Percentiles rank a stretch among this genome's conserved stretches.
Evolutionary conservation across 352 stramenopile species (phyloP).

Genomic region (Globisporangium uncinulatum): DNA sequence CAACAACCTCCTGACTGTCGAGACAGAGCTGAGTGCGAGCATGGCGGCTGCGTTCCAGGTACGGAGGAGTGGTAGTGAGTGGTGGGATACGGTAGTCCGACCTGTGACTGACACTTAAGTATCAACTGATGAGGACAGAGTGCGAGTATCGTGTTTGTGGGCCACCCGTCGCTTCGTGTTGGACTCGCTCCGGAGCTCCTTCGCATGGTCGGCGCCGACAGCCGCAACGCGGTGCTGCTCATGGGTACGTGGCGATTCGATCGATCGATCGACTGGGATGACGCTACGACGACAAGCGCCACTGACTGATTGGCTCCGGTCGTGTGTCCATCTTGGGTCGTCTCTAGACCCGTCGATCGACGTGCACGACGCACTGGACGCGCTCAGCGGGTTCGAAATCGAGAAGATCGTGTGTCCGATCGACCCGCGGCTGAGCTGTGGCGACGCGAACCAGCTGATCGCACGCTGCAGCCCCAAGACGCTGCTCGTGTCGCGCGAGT

Average conservation of each 20-base stretch:
- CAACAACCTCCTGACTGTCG: constrained; percentile 42
- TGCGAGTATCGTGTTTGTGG: constrained; percentile 72
- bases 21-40: constrained; percentile 32
- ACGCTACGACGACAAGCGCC: background rate
- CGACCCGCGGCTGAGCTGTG: constrained; percentile 73
- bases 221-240: constrained; percentile 61
- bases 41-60: constrained; percentile 58
- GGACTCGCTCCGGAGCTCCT: constrained; percentile 48
- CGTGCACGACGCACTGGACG: constrained; percentile 35
- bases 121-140: constrained; percentile 21
- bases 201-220: constrained; percentile 48
- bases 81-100: too few species aligned
- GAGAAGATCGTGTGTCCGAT: constrained; percentile 79
- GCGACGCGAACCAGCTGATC: constrained; percentile 84
- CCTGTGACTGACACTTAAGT: too few species aligned
- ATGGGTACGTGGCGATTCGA: constrained; percentile 31
- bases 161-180: constrained; percentile 60
- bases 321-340: background rate
- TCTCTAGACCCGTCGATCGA: constrained; percentile 54
- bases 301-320: constrained; percentile 5
- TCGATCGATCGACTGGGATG: background rate
- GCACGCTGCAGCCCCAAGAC: constrained; percentile 65
- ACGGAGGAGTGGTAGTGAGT: background rate
- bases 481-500: constrained; percentile 65
- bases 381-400: constrained; percentile 55